Evolutionary conservation across 2,329 filamentous ascomycete genomes (phyloP).

Genomic region (Helotiales sp.): DNA sequence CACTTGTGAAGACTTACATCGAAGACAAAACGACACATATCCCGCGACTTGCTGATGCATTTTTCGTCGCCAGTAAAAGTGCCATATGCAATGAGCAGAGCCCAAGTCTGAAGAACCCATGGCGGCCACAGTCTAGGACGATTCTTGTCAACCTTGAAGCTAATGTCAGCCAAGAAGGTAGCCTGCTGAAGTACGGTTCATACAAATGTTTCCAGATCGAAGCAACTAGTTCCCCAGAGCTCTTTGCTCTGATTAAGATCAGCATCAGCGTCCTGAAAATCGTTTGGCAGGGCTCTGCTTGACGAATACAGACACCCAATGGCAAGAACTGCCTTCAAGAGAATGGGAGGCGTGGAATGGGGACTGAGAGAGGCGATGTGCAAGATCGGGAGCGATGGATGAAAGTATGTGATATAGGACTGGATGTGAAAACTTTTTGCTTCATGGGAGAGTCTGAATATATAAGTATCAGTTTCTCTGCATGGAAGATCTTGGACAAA

Average conservation of each 20-base stretch:
- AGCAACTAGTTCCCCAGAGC: constrained; percentile 1
- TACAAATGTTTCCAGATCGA: constrained; percentile 1
- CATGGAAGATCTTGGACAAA: not conserved
- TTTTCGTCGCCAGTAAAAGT: constrained; percentile 31
- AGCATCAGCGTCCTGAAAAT: not conserved
- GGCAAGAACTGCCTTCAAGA: constrained; percentile 6
- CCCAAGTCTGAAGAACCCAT: constrained; percentile 35
- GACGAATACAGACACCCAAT: constrained; percentile 10
- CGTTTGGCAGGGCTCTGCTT: not conserved
- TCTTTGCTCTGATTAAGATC: not conserved
- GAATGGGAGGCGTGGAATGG: not conserved
- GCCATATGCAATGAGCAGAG: constrained; percentile 35
- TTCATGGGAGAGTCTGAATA: not conserved
- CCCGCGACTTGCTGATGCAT: constrained; percentile 29
- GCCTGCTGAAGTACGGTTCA: not conserved
- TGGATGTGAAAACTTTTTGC: not conserved
- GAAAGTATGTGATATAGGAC: constrained; percentile 7
- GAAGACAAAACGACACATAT: constrained; percentile 32
- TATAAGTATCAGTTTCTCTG: not conserved
- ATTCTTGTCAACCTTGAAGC: constrained; percentile 25
- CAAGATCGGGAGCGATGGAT: constrained; percentile 13
- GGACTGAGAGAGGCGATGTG: constrained; percentile 3
- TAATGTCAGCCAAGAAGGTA: not conserved
- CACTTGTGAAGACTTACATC: constrained; percentile 26
- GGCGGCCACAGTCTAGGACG: constrained; percentile 27